phyloP scores from a whole-genome alignment of 2,329 filamentous ascomycete species.

The Alternaria ventricosa region DNA sequence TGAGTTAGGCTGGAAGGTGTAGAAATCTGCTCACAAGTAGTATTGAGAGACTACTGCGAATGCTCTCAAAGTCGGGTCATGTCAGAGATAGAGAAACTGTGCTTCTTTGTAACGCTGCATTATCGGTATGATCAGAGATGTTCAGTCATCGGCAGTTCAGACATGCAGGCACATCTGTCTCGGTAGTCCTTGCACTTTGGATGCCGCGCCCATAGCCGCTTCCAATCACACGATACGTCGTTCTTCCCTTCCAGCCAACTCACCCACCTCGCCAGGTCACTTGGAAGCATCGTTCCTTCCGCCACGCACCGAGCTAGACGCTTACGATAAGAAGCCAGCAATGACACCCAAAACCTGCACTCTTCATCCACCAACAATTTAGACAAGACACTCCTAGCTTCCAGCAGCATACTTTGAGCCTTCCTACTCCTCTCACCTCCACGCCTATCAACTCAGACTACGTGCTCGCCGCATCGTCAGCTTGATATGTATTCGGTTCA shows the following conservation, averaged over 20 bases:
- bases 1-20: neutral
- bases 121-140: neutral
- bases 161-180: neutral
- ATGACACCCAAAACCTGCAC: neutral
- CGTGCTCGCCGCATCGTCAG: conserved; percentile 8
- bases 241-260: neutral
- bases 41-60: too few species aligned
- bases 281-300: neutral
- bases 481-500: conserved; percentile 15
- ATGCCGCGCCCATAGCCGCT: neutral
- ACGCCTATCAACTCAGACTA: neutral
- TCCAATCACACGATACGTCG: neutral
- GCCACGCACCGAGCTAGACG: neutral
- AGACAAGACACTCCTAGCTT: conserved; percentile 23
- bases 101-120: too few species aligned
- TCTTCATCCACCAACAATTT: conserved; percentile 14
- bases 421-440: conserved; percentile 5
- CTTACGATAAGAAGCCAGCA: neutral
- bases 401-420: conserved; percentile 16
- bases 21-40: too few species aligned
- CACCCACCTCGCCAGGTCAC: neutral
- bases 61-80: too few species aligned
- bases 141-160: neutral
- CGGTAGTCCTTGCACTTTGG: neutral
- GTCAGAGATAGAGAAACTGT: too few species aligned